These are phyloP conservation scores for Gynochthodes officinalis DNA, from an alignment of 257 asterid species.

Conservation along the genomic window DNA sequence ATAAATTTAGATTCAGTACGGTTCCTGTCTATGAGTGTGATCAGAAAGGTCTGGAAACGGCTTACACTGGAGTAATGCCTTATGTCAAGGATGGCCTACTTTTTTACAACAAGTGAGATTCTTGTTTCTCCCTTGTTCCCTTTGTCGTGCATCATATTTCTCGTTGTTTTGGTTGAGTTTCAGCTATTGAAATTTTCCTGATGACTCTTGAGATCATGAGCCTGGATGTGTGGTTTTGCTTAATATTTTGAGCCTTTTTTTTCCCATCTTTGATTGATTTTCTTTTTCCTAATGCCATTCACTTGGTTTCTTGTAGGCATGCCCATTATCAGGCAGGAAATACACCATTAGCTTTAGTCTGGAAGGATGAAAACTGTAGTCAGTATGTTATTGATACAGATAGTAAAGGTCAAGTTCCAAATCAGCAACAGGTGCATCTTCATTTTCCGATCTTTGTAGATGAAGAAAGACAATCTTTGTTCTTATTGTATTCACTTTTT, in stretches of 20 bases:
- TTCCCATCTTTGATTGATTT: neutral
- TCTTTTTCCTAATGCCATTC: neutral
- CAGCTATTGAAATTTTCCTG: neutral
- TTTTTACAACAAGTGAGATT: constrained; percentile 77
- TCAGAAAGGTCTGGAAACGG: constrained; percentile 62
- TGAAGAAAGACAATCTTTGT: neutral
- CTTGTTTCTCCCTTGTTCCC: neutral
- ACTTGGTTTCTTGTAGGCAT: constrained; percentile 43
- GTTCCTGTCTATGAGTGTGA: constrained; percentile 63
- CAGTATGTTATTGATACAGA: constrained; percentile 90
- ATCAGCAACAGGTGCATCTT: constrained; percentile 72
- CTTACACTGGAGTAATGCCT: constrained; percentile 60
- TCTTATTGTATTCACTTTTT: neutral
- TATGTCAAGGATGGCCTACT: constrained; percentile 84
- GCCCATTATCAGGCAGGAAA: constrained; percentile 92
- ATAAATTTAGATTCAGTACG: constrained; percentile 53
- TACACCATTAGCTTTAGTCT: constrained; percentile 82
- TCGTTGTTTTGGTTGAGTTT: neutral
- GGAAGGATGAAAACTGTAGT: constrained; percentile 93
- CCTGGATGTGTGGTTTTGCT: neutral
- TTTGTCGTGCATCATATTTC: neutral
- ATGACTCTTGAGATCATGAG: neutral
- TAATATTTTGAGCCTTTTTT: neutral
- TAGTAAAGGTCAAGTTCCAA: constrained; percentile 72
- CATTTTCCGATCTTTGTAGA: neutral